Base-by-base conservation (phyloP, 2,329 filamentous ascomycete genomes). In the Fusarium sarcochroum region DNA sequence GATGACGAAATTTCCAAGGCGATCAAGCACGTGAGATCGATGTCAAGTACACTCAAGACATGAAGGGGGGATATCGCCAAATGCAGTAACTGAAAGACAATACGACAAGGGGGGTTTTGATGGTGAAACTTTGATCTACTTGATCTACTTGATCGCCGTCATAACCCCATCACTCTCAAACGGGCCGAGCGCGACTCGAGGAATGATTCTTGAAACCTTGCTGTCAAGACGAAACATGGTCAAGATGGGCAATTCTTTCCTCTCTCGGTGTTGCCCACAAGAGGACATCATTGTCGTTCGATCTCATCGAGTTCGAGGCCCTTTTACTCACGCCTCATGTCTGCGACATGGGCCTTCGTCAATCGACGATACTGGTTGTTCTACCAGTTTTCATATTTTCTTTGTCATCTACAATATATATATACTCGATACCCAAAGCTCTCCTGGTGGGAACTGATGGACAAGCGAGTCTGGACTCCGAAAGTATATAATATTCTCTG, bases 1-100 rank as follows among this genome's bases (percentile, higher is more conserved):
- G 77, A 75, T 38, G 71, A 76, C 45, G 70, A 75, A 25, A 63
- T 73, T 48, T 69, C 71, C 14, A 72, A 69, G 54, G 72, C 75
- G 40, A 69, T 76, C 62, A 77, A 74, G 65, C 73, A 78, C 53
- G 70, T 77, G 46, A 70, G 75, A 42, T 76, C 76, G 18, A 68
- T 77, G 17, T 77, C 76, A 17, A 76, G 76, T 40, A 76, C 73
- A 15, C 59, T 75, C 49, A 74, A 74, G 58, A 64, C 58, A 5
- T 74, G 60, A 75, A 58, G 49, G 58, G 48, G 44, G 47, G 32
- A 10, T 18, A 41, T 47, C 27, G 18, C 47, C 15, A 44, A 15
- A 48, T 20, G 21, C 46, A 47, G 46, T 34, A 51, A 41, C 17
- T 58, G 40, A 56, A 25, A 55, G 34, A 38, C 32, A 35, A 54